Base-by-base conservation (phyloP, 2,329 filamentous ascomycete genomes). In the Penicillium sp. region DNA sequence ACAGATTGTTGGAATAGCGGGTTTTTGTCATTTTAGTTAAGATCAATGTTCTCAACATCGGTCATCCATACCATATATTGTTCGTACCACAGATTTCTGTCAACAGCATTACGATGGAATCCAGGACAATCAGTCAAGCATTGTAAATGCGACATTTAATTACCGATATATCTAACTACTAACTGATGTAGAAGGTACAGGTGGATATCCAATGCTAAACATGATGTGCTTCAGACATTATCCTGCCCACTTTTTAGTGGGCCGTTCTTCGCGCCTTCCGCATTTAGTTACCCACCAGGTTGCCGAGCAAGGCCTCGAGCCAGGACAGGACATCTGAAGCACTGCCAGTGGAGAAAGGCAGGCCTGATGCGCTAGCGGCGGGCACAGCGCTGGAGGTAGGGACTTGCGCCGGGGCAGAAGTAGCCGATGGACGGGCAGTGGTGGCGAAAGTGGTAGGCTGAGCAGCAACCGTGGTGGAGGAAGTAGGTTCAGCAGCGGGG, bases 361-460 rank as follows among this genome's bases (percentile, higher is more conserved):
- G 5, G 9, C 38, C 41, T 2, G 41, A 44, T 7, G 41, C 25
- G 10, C 23, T 29, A n/a, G 41, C 25, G 41, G 41, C n/a, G 23
- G 41, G 9, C 4, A 7, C 41, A 29, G 25, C 41, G 23, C 41
- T 44, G 23, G 41, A 16, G 7, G 41, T 60, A 25, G 59, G 44
- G n/a, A 43, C 34, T 27, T n/a, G 48, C 3, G 21, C 29, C 45
- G 27, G 36, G 16, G 34, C 21, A n/a, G 60, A 52, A 19, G 39
- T 38, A 19, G 60, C 39, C 21, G 59, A 52, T 40, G 50, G 46
- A 56, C 61, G 62, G 40, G 50, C 54, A 41, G 56, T 49, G 16
- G 64, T 66, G 9, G 64, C 59, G 39, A 66, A 60, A n/a, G 50
- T 52, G 5, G 61, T 65, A 19, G 57, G 60, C 41, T 43, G 41